Evolutionary conservation across 257 asterid species (phyloP), one percentile per base, ranked within the genome.

Genomic region (Fraxinus excelsior): DNA sequence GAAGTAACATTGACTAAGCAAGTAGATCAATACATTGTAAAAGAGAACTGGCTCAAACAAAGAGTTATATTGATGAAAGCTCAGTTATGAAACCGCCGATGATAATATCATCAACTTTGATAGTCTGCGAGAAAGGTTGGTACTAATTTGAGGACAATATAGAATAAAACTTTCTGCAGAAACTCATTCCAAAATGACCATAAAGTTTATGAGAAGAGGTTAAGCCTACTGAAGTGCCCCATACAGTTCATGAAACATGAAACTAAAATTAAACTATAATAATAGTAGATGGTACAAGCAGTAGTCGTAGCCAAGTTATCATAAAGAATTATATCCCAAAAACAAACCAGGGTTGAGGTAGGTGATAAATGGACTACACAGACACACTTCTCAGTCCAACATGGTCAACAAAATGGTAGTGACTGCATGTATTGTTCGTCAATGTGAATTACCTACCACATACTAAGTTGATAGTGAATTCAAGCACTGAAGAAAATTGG

Each of bases 301-400:
- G 64, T 42, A 51, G 35, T 19, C 14, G 72, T 14, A 64, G 73
- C 28, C 70, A 56, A 53, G 68, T 18, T 53, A 62, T 73, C 16
- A 58, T 19, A 16, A 16, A 76, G 0, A 53, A 62, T 62, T 19
- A 64, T 64, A 74, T n/a, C n/a, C 72, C 66, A 32, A 70, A 37
- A 56, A 49, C 18, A 58, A 69, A 56, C 2, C 44, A 60, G 40
- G 49, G 51, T 11, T 62, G 67, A 37, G 71, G 66, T 11, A 69
- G 37, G 67, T 38, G 11, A 53, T 28, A 29, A 64, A 60, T 21
- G 31, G 26, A 18, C 31, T 73, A 42, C 70, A 60, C 16, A 5
- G 6, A 72, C 58, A 38, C 66, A 82, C 67, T 49, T 64, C 53
- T 67, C 38, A 38, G 38, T 65, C 71, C 62, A 72, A 80, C 38